Conservation (phyloP, 768 basidiomycete genomes). For the Cystobasidium ongulense region DNA sequence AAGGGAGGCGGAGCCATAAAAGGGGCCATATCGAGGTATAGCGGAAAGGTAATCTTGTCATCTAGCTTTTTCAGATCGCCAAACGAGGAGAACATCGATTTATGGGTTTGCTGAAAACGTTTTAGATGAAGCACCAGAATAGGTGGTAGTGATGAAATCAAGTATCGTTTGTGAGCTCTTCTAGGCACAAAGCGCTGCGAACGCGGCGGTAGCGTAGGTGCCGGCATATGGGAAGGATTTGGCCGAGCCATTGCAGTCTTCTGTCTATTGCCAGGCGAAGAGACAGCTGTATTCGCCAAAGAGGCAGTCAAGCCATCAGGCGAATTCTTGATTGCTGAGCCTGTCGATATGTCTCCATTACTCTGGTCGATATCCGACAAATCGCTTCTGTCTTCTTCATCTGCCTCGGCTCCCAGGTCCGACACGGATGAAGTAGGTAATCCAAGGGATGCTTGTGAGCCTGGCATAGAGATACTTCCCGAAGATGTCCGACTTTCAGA, state of each 20-base stretch:
- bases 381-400: conserved; percentile 27
- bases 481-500: neutral
- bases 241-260: neutral
- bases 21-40: conserved; percentile 71
- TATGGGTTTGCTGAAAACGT: conserved; percentile 76
- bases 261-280: neutral
- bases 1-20: conserved; percentile 63
- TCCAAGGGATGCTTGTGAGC: neutral
- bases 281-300: neutral
- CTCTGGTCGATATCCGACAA: neutral
- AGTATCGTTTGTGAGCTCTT: conserved; percentile 86
- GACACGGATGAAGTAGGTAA: neutral
- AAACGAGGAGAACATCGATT: conserved; percentile 51
- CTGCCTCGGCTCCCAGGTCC: conserved; percentile 22
- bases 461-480: neutral
- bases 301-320: neutral
- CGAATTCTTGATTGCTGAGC: neutral
- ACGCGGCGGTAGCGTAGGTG: conserved; percentile 40
- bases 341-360: neutral
- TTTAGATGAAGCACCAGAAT: conserved; percentile 83
- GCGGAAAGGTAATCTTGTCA: conserved; percentile 83
- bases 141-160: conserved; percentile 65
- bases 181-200: conserved; percentile 64
- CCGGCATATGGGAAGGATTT: conserved; percentile 14
- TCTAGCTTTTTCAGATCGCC: conserved; percentile 66